Evolutionary conservation across 371 early-diverging fungal genomes (phyloP).

Genomic region (Fennellomyces sp.): DNA sequence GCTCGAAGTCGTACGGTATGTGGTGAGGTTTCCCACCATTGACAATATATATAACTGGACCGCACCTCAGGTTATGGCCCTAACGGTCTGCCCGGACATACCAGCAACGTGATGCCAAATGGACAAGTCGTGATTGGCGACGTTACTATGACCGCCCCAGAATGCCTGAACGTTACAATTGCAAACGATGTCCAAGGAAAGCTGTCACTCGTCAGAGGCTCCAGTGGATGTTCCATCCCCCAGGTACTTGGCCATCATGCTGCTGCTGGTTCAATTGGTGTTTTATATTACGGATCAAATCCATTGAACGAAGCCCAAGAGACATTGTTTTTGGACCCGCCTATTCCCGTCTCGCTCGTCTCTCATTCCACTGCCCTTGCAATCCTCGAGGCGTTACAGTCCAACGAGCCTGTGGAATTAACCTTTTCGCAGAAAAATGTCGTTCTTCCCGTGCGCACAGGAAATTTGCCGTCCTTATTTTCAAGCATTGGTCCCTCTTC

Average conservation of each 20-base stretch:
- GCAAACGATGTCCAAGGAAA: slow-evolving; percentile 22
- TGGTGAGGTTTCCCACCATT: too few species aligned
- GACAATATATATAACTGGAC: not conserved
- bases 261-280: slow-evolving; percentile 47
- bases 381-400: slow-evolving; percentile 40
- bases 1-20: slow-evolving; percentile 23
- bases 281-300: slow-evolving; percentile 39
- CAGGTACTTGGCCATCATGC: too few species aligned
- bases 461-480: slow-evolving; percentile 46
- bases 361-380: too few species aligned
- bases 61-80: too few species aligned
- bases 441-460: slow-evolving; percentile 23
- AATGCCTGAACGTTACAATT: not conserved
- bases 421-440: not conserved
- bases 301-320: too few species aligned
- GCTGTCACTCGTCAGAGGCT: slow-evolving; percentile 49
- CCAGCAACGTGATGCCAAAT: not conserved
- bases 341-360: too few species aligned
- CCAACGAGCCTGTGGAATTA: not conserved
- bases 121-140: not conserved
- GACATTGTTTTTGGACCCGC: too few species aligned
- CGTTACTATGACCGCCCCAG: too few species aligned
- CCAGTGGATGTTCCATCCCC: slow-evolving; percentile 50
- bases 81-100: too few species aligned
- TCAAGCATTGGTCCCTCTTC: slow-evolving; percentile 53